These are phyloP conservation scores for Malania oleifera DNA, from an alignment of 164 flowering plant genomes.

Conservation along the genomic window DNA sequence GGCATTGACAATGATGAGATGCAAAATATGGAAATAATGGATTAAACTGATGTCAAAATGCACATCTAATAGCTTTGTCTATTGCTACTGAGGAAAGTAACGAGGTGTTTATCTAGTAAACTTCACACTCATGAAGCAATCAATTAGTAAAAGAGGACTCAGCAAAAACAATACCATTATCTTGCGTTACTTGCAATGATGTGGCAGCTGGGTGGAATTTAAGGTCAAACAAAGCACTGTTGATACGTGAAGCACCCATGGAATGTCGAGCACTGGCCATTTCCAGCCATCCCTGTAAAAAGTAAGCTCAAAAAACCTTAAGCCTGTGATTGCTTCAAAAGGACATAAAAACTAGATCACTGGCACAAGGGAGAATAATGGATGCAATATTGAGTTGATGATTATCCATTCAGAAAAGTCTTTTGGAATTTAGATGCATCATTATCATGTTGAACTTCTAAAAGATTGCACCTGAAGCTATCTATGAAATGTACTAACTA, in stretches of 20 bases:
- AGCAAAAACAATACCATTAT: conserved; percentile 19
- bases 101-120: neutral
- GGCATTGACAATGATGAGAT: too few relatives aligned
- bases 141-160: neutral
- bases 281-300: conserved; percentile 83
- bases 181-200: conserved; percentile 26
- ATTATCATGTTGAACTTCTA: too few relatives aligned
- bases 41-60: neutral
- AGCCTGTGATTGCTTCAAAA: too few relatives aligned
- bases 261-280: conserved; percentile 80
- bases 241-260: conserved; percentile 71
- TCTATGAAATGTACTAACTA: too few relatives aligned
- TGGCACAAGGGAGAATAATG: too few relatives aligned
- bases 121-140: neutral
- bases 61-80: neutral
- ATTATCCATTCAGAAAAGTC: too few relatives aligned
- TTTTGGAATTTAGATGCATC: too few relatives aligned
- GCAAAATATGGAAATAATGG: too few relatives aligned
- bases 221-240: conserved; percentile 54
- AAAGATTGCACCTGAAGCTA: too few relatives aligned
- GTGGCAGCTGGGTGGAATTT: conserved; percentile 65
- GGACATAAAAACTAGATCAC: too few relatives aligned
- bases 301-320: too few relatives aligned
- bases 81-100: neutral
- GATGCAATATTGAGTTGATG: too few relatives aligned